Percentiles rank a stretch among this genome's conserved stretches.
Evolutionary conservation across 441 rosid species (phyloP).

Genomic region (Biscutella laevigata): DNA sequence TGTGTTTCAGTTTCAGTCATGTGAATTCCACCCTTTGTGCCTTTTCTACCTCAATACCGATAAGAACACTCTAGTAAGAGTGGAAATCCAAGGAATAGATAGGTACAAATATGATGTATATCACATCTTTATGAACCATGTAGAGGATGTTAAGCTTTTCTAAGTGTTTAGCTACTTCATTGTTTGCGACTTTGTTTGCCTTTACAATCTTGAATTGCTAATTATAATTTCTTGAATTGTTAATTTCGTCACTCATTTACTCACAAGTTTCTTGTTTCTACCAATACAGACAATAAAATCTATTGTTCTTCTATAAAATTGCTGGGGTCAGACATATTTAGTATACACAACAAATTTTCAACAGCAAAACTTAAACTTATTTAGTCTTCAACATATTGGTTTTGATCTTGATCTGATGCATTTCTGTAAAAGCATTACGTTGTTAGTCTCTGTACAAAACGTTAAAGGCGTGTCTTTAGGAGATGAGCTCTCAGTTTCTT

Average conservation of each 20-base stretch:
- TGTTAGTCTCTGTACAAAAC: slow-evolving; percentile 45
- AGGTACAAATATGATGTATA: neutral
- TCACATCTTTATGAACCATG: neutral
- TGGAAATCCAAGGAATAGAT: neutral
- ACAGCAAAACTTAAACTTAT: too few species aligned
- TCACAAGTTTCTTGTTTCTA: too few species aligned
- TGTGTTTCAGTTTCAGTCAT: neutral
- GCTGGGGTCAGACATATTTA: too few species aligned
- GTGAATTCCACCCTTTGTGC: neutral
- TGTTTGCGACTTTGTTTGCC: too few species aligned
- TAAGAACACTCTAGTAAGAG: neutral
- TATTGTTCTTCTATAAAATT: too few species aligned
- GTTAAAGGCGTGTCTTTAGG: slow-evolving; percentile 87
- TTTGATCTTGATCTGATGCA: slow-evolving; percentile 44
- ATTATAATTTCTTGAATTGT: too few species aligned
- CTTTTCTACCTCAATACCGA: neutral
- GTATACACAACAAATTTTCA: too few species aligned
- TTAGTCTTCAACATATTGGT: slow-evolving; percentile 55
- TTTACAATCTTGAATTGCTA: too few species aligned
- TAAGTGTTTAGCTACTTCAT: too few species aligned
- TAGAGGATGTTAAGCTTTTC: neutral
- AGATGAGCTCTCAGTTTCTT: slow-evolving; percentile 94
- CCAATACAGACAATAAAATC: too few species aligned
- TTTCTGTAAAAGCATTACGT: neutral
- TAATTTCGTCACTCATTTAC: too few species aligned